Conservation (phyloP, 805 yeast genomes). For the Kazachstania kunashirensis region DNA sequence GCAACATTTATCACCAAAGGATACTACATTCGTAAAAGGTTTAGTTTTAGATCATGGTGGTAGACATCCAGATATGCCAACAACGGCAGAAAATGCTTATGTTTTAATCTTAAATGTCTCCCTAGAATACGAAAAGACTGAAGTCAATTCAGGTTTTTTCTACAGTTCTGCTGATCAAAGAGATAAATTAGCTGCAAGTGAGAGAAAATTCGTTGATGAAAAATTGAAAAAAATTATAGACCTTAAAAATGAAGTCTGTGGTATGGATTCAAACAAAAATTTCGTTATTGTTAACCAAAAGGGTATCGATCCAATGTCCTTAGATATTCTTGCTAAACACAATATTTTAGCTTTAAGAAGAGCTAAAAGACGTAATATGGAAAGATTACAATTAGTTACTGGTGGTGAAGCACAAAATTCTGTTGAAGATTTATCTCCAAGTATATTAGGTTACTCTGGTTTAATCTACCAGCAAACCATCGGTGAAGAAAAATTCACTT, state of each 20-base stretch:
- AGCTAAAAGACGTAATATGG: conserved; percentile 99
- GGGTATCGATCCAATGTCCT: conserved; percentile 97
- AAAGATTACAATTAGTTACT: conserved; percentile 87
- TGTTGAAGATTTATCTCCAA: conserved; percentile 81
- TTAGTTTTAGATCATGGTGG: conserved; percentile 97
- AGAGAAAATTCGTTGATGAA: conserved; percentile 89
- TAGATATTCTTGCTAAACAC: conserved; percentile 87
- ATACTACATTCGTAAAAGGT: conserved; percentile 76
- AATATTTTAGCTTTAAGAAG: conserved; percentile 90
- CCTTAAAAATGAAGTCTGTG: conserved; percentile 86
- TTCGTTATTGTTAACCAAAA: conserved; percentile 95
- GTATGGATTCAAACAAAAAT: conserved; percentile 56
- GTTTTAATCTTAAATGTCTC: conserved; percentile 87
- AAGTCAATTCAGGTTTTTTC: conserved; percentile 91
- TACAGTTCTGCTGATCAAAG: conserved; percentile 94
- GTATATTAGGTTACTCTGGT: conserved; percentile 80
- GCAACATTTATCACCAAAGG: conserved; percentile 85
- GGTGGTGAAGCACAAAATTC: conserved; percentile 98
- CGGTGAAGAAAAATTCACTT: conserved; percentile 97
- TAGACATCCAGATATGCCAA: conserved; percentile 99
- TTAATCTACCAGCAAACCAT: conserved; percentile 82
- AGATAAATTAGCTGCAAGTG: conserved; percentile 86
- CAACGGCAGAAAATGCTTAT: conserved; percentile 68
- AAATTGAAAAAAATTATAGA: conserved; percentile 86
- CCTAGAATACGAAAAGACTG: conserved; percentile 93